A percentile compares a stretch with the other conserved stretches of the same genome.
Conservation (phyloP, 2,329 filamentous ascomycete species). For the Aureobasidium sp. region DNA sequence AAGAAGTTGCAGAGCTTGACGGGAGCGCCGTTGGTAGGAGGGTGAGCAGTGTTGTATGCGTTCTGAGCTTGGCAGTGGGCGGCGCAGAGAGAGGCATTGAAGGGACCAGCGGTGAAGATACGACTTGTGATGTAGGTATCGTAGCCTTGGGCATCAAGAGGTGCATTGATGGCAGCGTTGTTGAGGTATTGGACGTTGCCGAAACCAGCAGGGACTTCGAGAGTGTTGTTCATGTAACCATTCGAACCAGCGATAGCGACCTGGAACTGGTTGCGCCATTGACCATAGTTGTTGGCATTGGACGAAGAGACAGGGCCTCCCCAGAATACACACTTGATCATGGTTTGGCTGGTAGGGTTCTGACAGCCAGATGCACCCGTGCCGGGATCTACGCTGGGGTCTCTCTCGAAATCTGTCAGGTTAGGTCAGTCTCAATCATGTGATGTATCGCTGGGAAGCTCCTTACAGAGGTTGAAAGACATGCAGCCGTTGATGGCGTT, state of each 20-base stretch:
- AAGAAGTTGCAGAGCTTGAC: slow-evolving; percentile 12
- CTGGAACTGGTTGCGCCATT: slow-evolving; percentile 16
- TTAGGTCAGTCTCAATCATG: too few relatives aligned
- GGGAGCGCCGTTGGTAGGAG: slow-evolving; percentile 13
- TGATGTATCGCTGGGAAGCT: too few relatives aligned
- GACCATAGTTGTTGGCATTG: slow-evolving; percentile 16
- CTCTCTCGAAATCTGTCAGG: slow-evolving; percentile 17
- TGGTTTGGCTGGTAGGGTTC: slow-evolving; percentile 16
- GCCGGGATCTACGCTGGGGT: slow-evolving; percentile 17
- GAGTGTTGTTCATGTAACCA: slow-evolving; percentile 15
- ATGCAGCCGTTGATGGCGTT: slow-evolving; percentile 16
- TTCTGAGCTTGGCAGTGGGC: slow-evolving; percentile 22
- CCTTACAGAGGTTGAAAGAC: slow-evolving; percentile 17
- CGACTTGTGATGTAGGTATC: slow-evolving; percentile 26
- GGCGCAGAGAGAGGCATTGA: slow-evolving; percentile 28
- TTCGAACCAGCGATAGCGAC: slow-evolving; percentile 18
- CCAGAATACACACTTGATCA: slow-evolving; percentile 21
- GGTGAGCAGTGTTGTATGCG: slow-evolving; percentile 19
- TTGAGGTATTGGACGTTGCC: slow-evolving; percentile 18
- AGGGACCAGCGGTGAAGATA: slow-evolving; percentile 26
- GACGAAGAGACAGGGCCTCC: slow-evolving; percentile 13
- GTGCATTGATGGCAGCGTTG: slow-evolving; percentile 24
- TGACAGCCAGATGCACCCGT: slow-evolving; percentile 5
- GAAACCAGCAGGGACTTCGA: slow-evolving; percentile 18
- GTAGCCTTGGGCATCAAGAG: slow-evolving; percentile 22